Evolutionary conservation across 202 grass and related monocot genomes (phyloP).

Genomic region (Elaeis oleifera): DNA sequence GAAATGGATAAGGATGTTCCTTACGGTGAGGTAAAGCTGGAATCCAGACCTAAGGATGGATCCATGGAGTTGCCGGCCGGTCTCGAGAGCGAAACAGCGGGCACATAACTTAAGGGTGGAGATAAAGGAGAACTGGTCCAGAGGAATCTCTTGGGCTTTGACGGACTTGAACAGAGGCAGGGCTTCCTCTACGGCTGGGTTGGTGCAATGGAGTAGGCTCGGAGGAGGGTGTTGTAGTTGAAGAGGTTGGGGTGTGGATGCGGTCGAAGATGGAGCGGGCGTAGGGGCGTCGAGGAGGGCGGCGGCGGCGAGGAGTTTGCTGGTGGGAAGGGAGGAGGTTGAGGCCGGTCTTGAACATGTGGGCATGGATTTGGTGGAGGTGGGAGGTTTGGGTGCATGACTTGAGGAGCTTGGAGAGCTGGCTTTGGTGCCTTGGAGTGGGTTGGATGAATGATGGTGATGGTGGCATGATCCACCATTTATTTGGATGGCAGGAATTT

Average conservation of each 20-base stretch:
- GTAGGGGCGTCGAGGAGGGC: slow-evolving; percentile 6
- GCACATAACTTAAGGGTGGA: slow-evolving; percentile 17
- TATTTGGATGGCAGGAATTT: too few relatives aligned
- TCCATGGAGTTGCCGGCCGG: slow-evolving; percentile 6
- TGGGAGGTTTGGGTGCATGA: neutral
- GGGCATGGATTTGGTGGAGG: slow-evolving; percentile 11
- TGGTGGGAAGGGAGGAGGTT: slow-evolving; percentile 14
- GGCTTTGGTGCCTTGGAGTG: neutral
- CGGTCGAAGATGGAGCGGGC: slow-evolving; percentile 15
- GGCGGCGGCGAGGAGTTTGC: slow-evolving; percentile 20
- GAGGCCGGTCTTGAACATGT: slow-evolving; percentile 20
- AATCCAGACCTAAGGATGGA: slow-evolving; percentile 9
- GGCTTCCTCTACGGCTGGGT: slow-evolving; percentile 3
- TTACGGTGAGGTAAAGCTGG: neutral
- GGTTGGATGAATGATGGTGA: too few relatives aligned
- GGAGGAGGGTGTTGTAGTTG: slow-evolving; percentile 14
- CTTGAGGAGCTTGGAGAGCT: slow-evolving; percentile 1
- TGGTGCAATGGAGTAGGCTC: slow-evolving; percentile 1
- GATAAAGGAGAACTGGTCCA: slow-evolving; percentile 22
- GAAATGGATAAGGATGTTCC: slow-evolving; percentile 21
- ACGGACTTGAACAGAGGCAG: slow-evolving; percentile 13
- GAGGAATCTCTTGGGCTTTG: neutral
- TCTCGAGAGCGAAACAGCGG: neutral
- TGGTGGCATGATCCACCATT: too few relatives aligned
- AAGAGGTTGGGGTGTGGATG: slow-evolving; percentile 13